phyloP scores from a whole-genome alignment of 1,284 basidiomycete species.

The Fistulina hepatica region DNA sequence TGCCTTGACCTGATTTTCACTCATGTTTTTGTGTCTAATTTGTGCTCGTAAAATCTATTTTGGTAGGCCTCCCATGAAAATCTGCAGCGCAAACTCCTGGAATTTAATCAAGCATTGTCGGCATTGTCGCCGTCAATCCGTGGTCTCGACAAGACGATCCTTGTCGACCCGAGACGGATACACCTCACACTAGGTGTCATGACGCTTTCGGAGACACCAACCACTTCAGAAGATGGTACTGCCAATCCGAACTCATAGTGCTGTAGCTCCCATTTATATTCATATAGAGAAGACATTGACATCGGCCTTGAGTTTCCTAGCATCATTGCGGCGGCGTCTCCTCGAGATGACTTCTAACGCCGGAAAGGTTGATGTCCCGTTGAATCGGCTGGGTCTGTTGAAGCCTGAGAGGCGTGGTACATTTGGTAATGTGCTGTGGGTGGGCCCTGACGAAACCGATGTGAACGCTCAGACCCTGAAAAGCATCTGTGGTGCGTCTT shows the following conservation, averaged over 20 bases:
- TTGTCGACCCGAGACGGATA: slow-evolving; percentile 49
- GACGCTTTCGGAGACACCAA: slow-evolving; percentile 34
- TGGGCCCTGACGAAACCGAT: slow-evolving; percentile 31
- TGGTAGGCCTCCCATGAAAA: no score
- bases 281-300: slow-evolving; percentile 30
- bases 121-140: slow-evolving; percentile 23
- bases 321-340: no score
- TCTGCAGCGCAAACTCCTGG: no score
- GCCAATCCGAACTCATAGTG: no score
- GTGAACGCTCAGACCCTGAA: slow-evolving; percentile 21
- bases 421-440: slow-evolving; percentile 48
- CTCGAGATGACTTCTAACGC: no score
- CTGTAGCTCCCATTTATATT: no score
- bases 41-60: no score
- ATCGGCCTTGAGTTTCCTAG: slow-evolving; percentile 38
- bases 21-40: no score
- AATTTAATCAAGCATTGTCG: neutral
- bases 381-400: slow-evolving; percentile 44
- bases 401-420: slow-evolving; percentile 29
- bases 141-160: slow-evolving; percentile 48
- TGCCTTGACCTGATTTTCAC: no score
- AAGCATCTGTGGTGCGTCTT: slow-evolving; percentile 33
- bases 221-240: no score
- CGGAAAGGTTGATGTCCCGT: slow-evolving; percentile 32
- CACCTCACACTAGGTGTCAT: slow-evolving; percentile 67